phyloP scores from a whole-genome alignment of 805 yeast species.

The Saturnispora dispora region DNA sequence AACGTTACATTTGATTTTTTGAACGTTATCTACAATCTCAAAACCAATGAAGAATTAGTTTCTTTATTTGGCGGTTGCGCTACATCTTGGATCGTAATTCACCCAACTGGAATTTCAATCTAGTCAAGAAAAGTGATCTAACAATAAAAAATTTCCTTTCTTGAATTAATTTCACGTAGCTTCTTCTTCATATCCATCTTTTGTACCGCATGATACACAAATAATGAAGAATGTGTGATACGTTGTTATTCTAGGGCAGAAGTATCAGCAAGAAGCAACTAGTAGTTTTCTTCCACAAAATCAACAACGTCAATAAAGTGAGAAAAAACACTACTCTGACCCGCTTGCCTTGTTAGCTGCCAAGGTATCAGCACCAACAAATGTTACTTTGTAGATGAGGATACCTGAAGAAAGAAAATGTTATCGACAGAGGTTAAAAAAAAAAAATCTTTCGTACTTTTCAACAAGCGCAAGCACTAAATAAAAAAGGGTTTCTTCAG shows the following conservation, averaged over 20 bases:
- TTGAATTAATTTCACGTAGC: constrained; percentile 48
- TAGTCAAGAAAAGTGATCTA: not conserved
- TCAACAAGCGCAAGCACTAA: not conserved
- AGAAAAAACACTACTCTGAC: not conserved
- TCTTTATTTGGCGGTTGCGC: constrained; percentile 57
- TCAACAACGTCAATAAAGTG: not conserved
- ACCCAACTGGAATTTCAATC: not conserved
- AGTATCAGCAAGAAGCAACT: constrained; percentile 35
- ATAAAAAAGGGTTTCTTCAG: not conserved
- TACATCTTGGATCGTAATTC: constrained; percentile 44
- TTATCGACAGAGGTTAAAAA: not conserved
- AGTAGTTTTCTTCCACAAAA: not conserved
- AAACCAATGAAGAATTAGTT: constrained; percentile 18
- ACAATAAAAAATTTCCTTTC: not conserved
- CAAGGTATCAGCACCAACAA: not conserved
- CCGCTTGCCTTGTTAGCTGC: constrained; percentile 6
- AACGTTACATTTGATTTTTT: constrained; percentile 32
- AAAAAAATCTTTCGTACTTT: not conserved
- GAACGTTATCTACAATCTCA: constrained; percentile 25
- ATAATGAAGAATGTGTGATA: constrained; percentile 80
- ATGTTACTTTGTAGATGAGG: not conserved
- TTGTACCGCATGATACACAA: constrained; percentile 29
- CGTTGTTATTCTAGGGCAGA: constrained; percentile 52
- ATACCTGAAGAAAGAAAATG: not conserved
- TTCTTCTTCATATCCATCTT: constrained; percentile 78